Percentiles rank a stretch among this genome's conserved stretches.
Evolutionary conservation across 2,329 filamentous ascomycete genomes (phyloP).

Genomic region (Colletotrichum abscissum): DNA sequence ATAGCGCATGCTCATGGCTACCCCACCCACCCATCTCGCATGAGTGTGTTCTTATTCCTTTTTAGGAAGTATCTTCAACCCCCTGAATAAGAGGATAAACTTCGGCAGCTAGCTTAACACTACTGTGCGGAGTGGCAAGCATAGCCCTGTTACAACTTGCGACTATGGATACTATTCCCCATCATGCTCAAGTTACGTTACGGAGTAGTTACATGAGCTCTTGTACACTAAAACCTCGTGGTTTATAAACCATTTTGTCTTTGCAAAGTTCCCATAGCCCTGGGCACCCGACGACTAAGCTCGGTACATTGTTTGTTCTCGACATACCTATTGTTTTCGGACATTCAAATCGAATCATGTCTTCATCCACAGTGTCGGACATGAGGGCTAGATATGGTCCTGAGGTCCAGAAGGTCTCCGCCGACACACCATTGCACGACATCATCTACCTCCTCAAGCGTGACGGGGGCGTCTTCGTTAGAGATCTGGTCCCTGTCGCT

Average conservation of each 20-base stretch:
- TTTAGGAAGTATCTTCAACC: conserved; percentile 8
- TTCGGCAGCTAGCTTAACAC: neutral
- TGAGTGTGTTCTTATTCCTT: neutral
- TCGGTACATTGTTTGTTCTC: neutral
- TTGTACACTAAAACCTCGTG: neutral
- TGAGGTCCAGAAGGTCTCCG: conserved; percentile 21
- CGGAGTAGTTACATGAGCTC: neutral
- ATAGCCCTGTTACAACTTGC: neutral
- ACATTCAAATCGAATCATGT: no score
- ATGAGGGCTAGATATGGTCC: conserved; percentile 6
- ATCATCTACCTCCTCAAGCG: conserved; percentile 27
- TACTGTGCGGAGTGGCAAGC: neutral
- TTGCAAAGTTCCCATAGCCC: neutral
- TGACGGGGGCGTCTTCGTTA: conserved; percentile 27
- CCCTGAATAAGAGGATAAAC: neutral
- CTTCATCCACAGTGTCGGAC: neutral
- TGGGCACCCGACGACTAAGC: neutral
- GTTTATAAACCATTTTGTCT: neutral
- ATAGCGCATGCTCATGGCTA: neutral
- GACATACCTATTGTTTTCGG: neutral
- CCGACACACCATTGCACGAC: conserved; percentile 5
- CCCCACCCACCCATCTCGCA: neutral
- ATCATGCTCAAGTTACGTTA: neutral
- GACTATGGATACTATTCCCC: neutral
- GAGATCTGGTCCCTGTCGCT: neutral